Percentiles rank a stretch among this genome's conserved stretches.
phyloP scores from a whole-genome alignment of 2,329 filamentous ascomycete species.

The Pseudocercospora fuligena region DNA sequence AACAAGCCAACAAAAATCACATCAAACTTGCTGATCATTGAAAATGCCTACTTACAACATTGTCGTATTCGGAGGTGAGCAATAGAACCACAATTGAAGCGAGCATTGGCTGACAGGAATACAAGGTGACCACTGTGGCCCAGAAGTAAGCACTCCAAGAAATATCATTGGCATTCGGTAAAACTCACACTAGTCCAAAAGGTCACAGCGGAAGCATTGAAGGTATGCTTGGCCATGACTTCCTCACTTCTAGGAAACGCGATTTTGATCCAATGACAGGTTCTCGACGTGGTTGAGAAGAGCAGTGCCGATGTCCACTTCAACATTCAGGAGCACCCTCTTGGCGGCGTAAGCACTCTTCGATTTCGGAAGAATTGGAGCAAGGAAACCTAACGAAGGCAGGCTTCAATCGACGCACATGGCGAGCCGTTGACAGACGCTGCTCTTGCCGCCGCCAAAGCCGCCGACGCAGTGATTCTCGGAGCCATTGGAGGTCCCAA shows the following conservation, averaged over 20 bases:
- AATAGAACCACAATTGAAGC: background rate
- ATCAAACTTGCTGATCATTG: background rate
- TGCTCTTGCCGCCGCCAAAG: conserved; percentile 80
- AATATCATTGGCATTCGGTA: conserved; percentile 6
- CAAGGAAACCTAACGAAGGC: conserved; percentile 10
- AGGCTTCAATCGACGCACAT: conserved; percentile 87
- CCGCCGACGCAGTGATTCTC: conserved; percentile 86
- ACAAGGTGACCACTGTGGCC: conserved; percentile 74
- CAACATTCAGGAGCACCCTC: conserved; percentile 85
- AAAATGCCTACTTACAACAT: conserved; percentile 36
- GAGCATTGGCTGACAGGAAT: background rate
- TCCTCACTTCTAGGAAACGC: background rate
- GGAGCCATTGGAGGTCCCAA: conserved; percentile 95
- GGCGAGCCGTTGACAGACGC: conserved; percentile 80
- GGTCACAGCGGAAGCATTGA: conserved; percentile 84
- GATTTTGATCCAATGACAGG: conserved; percentile 51
- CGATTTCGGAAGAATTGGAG: conserved; percentile 8
- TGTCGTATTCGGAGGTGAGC: conserved; percentile 33
- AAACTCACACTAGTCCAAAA: conserved; percentile 41
- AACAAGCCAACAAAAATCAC: conserved; percentile 5
- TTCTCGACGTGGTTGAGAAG: conserved; percentile 79
- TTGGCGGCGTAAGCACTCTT: conserved; percentile 78
- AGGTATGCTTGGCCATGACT: conserved; percentile 59
- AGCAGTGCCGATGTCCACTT: conserved; percentile 75
- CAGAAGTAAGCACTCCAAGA: conserved; percentile 66